Evolutionary conservation across 805 yeast species (phyloP), one percentile per base, ranked within the genome.

Genomic region (Ogataea neopini): DNA sequence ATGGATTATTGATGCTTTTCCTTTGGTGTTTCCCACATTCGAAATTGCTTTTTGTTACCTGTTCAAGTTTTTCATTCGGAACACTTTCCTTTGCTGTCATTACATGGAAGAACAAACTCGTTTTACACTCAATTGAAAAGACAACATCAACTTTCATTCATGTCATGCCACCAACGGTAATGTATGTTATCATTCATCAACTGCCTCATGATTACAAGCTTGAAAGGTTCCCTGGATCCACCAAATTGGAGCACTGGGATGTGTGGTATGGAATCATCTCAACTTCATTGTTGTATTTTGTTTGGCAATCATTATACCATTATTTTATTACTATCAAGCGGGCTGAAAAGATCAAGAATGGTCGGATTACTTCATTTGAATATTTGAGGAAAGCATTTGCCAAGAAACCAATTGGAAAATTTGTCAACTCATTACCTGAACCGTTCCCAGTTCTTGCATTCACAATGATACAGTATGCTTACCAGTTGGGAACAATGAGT

Each of bases 101-200:
- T 37, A 88, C 97, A 0, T 92, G 98, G 99, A 76, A 96, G 57
- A 92, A 92, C 64, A 90, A 97, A 6, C 73, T 92, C 46, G 98
- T 92, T 7, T 73, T 92, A 40, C 99, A 92, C 62, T 84, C 92
- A 10, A 78, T 92, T 50, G 99, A 92, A 55, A 92, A 92, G 66
- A 88, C 91, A 13, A 94, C 98, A 1, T 83, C 92, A 17, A 83
- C 96, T 2, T 86, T 89, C 59, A 92, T 92, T 53, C 99, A 92
- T 62, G 74, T 94, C 11, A 77, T 88, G 69, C 99, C 99, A 1
- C 96, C 97, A 0, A 79, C 84, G 17, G 84, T 91, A 2, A 76
- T 90, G 79, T 90, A 88, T 69, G 89, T 87, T 25, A 82, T 94
- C 37, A 87, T 88, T 6, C 97, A 90, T 70, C 85, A 84, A 54